Conservation (phyloP, 1,284 basidiomycete genomes). For the Tylopilus sp. region DNA sequence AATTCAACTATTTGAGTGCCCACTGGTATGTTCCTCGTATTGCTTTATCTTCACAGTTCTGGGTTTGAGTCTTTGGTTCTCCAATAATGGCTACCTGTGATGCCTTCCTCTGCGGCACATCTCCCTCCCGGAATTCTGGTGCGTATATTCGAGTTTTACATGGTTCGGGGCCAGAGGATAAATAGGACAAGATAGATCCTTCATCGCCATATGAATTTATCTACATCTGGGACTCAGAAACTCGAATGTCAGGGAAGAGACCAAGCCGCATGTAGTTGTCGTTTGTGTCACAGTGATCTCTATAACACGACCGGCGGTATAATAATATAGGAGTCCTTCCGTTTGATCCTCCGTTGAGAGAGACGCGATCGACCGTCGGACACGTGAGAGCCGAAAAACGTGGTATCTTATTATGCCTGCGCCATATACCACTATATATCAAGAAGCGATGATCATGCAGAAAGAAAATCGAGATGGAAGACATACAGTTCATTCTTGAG, state of each 20-base stretch:
- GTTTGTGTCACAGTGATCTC: constrained; percentile 45
- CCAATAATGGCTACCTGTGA: too few species aligned
- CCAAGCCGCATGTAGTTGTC: constrained; percentile 45
- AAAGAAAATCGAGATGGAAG: not conserved
- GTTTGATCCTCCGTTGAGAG: constrained; percentile 23
- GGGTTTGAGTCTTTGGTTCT: too few species aligned
- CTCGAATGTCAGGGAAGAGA: not conserved
- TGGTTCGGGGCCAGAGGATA: too few species aligned
- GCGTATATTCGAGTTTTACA: too few species aligned
- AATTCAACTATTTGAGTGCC: too few species aligned
- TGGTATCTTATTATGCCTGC: constrained; percentile 44
- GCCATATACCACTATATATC: not conserved
- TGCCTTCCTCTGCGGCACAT: too few species aligned
- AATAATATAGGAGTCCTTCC: constrained; percentile 24
- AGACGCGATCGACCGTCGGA: constrained; percentile 15
- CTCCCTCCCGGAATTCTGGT: too few species aligned
- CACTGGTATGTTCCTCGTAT: too few species aligned
- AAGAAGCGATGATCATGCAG: not conserved
- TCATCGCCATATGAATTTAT: constrained; percentile 43
- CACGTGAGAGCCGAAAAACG: constrained; percentile 44
- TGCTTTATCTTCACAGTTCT: too few species aligned
- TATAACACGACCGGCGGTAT: constrained; percentile 46
- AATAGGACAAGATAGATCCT: constrained; percentile 43
- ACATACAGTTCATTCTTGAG: constrained; percentile 33
- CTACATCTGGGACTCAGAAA: constrained; percentile 25